Percentiles rank a stretch among this genome's conserved stretches.
phyloP scores from a whole-genome alignment of 192 early-diverging fungal genomes.

The Backusella australiensis region DNA sequence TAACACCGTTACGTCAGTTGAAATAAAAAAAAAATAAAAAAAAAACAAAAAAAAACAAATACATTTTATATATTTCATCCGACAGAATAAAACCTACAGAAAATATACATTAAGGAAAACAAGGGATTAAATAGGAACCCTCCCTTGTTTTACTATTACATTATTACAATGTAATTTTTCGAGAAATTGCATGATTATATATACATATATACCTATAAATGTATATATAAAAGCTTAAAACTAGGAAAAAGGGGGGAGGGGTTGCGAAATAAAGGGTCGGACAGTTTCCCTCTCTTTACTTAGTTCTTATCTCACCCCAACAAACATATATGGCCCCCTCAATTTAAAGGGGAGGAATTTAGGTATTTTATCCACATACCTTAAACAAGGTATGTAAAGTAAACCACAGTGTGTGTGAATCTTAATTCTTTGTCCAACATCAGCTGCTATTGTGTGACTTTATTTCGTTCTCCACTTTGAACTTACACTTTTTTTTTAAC shows the following conservation, averaged over 20 bases:
- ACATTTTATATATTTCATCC: background rate
- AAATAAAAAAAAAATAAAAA: background rate
- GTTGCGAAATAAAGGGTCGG: background rate
- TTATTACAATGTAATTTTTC: background rate
- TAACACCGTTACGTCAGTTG: background rate
- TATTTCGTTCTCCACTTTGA: constrained; percentile 12
- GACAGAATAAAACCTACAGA: background rate
- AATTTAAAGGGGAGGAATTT: constrained; percentile 6
- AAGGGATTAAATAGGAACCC: background rate
- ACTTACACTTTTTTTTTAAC: background rate
- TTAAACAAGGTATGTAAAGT: background rate
- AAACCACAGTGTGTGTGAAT: constrained; percentile 6
- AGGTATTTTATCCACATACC: constrained; percentile 1
- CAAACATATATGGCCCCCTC: background rate
- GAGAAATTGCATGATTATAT: background rate
- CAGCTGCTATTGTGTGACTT: constrained; percentile 6
- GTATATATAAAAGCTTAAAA: background rate
- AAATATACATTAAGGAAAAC: background rate
- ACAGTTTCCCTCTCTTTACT: background rate
- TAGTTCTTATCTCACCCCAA: background rate
- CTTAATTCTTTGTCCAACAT: constrained; percentile 8
- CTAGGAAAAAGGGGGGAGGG: background rate
- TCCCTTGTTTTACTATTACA: background rate
- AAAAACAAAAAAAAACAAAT: background rate
- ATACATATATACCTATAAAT: background rate